Conservation (phyloP, 805 yeast genomes). For the Schwanniomyces pseudopolymorphus region DNA sequence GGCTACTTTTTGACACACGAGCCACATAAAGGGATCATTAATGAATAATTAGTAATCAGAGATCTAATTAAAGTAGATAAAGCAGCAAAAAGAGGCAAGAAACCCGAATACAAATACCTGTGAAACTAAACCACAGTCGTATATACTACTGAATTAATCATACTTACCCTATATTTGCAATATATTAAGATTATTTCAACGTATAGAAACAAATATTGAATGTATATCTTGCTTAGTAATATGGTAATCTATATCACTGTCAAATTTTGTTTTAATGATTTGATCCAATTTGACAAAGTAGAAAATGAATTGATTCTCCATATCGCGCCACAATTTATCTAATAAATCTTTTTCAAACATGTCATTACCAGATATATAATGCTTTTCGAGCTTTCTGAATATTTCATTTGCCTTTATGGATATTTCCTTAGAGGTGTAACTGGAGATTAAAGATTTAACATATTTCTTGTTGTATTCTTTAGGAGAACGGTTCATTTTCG, state of each 20-base stretch:
- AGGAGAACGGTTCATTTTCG: conserved; percentile 51
- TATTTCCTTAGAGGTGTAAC: conserved; percentile 61
- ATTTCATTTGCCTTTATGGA: conserved; percentile 53
- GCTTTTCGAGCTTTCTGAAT: conserved; percentile 54
- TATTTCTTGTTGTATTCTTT: conserved; percentile 64
- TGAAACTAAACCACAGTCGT: background rate
- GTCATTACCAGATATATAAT: conserved; percentile 43
- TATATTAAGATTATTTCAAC: background rate
- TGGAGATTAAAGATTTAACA: conserved; percentile 54
- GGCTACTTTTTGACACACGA: background rate
- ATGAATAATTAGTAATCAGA: too few relatives aligned
- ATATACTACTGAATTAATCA: background rate
- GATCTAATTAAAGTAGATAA: too few relatives aligned
- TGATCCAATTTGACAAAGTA: conserved; percentile 54
- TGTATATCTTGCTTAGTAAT: conserved; percentile 58
- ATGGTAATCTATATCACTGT: conserved; percentile 50
- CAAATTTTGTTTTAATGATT: conserved; percentile 52
- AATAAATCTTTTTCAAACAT: conserved; percentile 54
- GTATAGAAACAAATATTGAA: conserved; percentile 44
- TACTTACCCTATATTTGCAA: background rate
- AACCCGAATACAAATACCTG: too few relatives aligned
- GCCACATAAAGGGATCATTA: background rate
- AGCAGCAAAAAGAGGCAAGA: background rate
- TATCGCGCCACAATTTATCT: conserved; percentile 66
- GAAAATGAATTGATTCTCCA: conserved; percentile 62